phyloP scores from a whole-genome alignment of 2,329 filamentous ascomycete genomes.

The Chrysoporthe puriensis region DNA sequence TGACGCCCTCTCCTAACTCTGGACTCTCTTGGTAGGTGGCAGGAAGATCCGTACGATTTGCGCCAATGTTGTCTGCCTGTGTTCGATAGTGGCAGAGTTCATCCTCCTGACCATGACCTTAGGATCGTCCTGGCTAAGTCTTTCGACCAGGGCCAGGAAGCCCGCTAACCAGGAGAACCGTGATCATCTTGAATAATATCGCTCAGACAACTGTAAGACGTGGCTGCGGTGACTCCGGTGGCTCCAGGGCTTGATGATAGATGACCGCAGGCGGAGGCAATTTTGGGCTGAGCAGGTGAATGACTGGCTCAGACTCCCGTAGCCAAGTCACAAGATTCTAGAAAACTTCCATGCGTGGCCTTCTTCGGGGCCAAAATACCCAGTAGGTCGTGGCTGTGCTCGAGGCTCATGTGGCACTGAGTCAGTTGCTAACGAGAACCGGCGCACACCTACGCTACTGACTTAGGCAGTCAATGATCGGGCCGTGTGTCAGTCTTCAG shows the following conservation, averaged over 20 bases:
- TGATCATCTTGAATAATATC: neutral
- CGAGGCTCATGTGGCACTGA: neutral
- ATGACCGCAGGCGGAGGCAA: neutral
- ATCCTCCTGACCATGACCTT: neutral
- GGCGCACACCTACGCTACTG: neutral
- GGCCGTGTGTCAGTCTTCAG: neutral
- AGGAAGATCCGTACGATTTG: neutral
- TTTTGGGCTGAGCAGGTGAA: neutral
- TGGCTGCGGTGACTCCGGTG: neutral
- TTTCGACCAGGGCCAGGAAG: neutral
- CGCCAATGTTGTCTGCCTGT: neutral
- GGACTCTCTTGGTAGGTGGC: neutral
- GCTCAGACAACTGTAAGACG: neutral
- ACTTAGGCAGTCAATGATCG: neutral
- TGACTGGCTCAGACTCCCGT: neutral
- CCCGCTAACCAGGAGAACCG: neutral
- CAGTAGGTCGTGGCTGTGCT: neutral
- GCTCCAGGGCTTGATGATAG: neutral
- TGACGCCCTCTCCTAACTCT: neutral
- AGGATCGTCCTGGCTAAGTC: neutral
- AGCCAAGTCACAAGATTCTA: conserved; percentile 12
- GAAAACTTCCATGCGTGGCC: conserved; percentile 17
- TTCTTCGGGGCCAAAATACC: neutral
- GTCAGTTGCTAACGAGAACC: too few species aligned
- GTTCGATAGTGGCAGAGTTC: neutral